Conservation (phyloP, 257 asterid species). For the Jaltomata sinuosa region DNA sequence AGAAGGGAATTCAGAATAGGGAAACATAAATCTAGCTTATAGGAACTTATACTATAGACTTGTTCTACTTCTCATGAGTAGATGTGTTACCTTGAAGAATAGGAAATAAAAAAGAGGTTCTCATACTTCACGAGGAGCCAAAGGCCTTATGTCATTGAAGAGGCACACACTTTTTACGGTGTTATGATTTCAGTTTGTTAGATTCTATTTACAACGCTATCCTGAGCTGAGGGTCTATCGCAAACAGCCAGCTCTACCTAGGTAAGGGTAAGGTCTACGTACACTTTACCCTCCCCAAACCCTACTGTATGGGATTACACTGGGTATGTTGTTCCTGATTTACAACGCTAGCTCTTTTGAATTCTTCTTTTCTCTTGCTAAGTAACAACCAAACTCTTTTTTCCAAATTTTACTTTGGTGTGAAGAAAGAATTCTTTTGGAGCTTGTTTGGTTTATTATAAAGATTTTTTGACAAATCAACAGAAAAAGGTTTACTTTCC, state of each 20-base stretch:
- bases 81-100: not conserved
- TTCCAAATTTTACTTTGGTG: not conserved
- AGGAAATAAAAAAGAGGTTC: not conserved
- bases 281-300: too few species aligned
- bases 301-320: too few species aligned
- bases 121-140: not conserved
- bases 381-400: not conserved
- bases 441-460: not conserved
- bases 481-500: not conserved
- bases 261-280: too few species aligned
- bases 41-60: not conserved
- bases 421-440: not conserved
- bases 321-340: too few species aligned
- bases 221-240: too few species aligned
- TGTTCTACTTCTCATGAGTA: not conserved
- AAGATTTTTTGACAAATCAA: not conserved
- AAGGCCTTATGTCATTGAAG: not conserved
- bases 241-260: too few species aligned
- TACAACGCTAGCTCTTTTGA: not conserved
- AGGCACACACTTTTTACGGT: not conserved
- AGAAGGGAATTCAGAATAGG: not conserved
- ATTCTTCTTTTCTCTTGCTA: not conserved
- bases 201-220: not conserved
- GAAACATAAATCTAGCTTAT: not conserved
- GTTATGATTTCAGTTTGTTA: not conserved